Conservation (phyloP, 352 stramenopile genomes). For the Blastocystis sp. region DNA sequence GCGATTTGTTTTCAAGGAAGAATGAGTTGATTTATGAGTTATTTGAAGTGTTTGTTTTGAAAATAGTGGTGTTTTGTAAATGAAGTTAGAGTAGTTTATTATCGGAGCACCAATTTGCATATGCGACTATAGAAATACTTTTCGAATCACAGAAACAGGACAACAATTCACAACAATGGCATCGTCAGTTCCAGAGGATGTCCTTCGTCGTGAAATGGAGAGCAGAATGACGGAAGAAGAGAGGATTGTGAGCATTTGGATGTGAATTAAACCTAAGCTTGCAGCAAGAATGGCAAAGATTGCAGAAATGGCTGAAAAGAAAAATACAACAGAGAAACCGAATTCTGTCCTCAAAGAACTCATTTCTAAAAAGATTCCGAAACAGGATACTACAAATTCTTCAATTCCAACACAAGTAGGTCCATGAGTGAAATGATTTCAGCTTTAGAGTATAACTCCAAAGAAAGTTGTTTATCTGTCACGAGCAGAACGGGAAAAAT, state of each 20-base stretch:
- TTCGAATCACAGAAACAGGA: not conserved
- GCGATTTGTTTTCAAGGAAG: conserved; percentile 39
- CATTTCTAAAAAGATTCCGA: not conserved
- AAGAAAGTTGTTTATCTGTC: conserved; percentile 57
- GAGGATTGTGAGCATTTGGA: not conserved
- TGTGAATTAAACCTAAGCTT: not conserved
- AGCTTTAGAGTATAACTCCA: not conserved
- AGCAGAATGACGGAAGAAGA: conserved; percentile 56
- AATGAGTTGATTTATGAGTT: not conserved
- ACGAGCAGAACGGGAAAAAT: conserved; percentile 59
- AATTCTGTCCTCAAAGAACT: conserved; percentile 44
- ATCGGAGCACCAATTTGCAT: not conserved
- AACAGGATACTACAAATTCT: not conserved
- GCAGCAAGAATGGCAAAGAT: conserved; percentile 59
- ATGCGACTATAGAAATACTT: not conserved
- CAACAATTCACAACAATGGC: not conserved
- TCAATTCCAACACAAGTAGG: not conserved
- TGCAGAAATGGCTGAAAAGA: conserved; percentile 50
- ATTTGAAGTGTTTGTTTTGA: not conserved
- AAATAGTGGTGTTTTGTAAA: not conserved
- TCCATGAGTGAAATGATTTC: not conserved
- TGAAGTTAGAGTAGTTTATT: not conserved
- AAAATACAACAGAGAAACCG: not conserved
- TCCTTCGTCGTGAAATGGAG: conserved; percentile 52
- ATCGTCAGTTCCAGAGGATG: not conserved